phyloP scores from a whole-genome alignment of 164 flowering plant species.

The Stephania japonica region DNA sequence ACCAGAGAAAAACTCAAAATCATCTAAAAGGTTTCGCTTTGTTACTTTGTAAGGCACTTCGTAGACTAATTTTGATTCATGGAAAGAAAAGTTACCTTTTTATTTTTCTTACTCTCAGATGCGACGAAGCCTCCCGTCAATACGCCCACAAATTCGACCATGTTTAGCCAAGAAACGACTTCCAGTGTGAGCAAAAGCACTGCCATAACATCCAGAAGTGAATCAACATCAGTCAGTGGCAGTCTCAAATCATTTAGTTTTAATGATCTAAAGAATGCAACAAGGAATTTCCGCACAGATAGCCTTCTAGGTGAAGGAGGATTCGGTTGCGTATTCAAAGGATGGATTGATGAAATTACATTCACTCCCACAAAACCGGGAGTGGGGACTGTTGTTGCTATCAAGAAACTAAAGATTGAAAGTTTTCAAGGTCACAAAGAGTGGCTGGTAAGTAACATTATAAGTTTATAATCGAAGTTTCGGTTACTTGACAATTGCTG shows the following conservation, averaged over 20 bases:
- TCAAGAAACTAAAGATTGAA: conserved; percentile 60
- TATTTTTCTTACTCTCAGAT: conserved; percentile 14
- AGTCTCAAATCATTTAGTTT: conserved; percentile 55
- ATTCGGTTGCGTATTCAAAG: conserved; percentile 82
- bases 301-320: conserved; percentile 86
- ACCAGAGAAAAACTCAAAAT: neutral
- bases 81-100: too few species aligned
- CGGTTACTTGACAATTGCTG: neutral
- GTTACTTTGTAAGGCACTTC: too few species aligned
- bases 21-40: neutral
- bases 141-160: conserved; percentile 10
- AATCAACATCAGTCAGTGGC: conserved; percentile 14
- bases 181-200: conserved; percentile 11
- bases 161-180: conserved; percentile 14
- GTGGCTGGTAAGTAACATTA: conserved; percentile 62
- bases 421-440: conserved; percentile 88
- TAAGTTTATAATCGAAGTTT: neutral
- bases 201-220: conserved; percentile 18
- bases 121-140: conserved; percentile 13
- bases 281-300: conserved; percentile 62
- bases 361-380: conserved; percentile 60
- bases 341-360: conserved; percentile 68
- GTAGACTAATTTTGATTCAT: too few species aligned
- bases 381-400: conserved; percentile 58
- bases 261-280: conserved; percentile 65